Conservation (phyloP, 345 rosid genomes). For the Linum tenue region DNA sequence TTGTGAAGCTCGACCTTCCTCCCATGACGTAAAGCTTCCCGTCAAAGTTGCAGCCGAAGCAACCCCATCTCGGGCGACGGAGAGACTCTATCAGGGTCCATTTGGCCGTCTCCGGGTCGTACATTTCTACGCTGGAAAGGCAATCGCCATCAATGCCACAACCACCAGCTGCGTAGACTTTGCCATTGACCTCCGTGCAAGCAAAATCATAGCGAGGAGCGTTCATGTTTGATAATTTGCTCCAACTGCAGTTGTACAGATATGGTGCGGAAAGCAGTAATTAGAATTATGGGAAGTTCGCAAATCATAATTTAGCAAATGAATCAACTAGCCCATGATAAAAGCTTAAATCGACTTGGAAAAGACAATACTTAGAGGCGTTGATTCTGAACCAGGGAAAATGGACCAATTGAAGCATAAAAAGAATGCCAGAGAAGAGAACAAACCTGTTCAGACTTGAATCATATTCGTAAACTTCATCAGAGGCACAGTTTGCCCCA, state of each 20-base stretch:
- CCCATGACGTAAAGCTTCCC: conserved; percentile 89
- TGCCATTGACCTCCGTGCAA: conserved; percentile 78
- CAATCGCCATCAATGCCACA: conserved; percentile 54
- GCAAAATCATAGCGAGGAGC: conserved; percentile 79
- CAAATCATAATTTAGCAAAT: not conserved
- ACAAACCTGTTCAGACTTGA: conserved; percentile 80
- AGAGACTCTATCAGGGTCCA: conserved; percentile 69
- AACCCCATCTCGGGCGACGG: conserved; percentile 80
- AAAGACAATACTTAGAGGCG: too few relatives aligned
- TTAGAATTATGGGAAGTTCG: not conserved
- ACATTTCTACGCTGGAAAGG: conserved; percentile 71
- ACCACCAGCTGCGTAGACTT: conserved; percentile 82
- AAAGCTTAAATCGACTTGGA: too few relatives aligned
- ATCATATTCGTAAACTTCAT: conserved; percentile 71
- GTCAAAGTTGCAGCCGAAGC: conserved; percentile 64
- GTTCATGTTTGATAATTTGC: conserved; percentile 60
- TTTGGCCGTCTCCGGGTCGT: conserved; percentile 44
- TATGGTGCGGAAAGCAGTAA: conserved; percentile 3
- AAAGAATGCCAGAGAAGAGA: conserved; percentile 1
- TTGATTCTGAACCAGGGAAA: too few relatives aligned
- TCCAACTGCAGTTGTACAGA: conserved; percentile 54
- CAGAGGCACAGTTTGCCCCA: conserved; percentile 42
- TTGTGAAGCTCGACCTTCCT: conserved; percentile 89
- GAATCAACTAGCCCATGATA: too few relatives aligned
- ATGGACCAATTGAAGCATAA: too few relatives aligned